A percentile compares a stretch with the other conserved stretches of the same genome.
phyloP scores from a whole-genome alignment of 2,329 filamentous ascomycete species.

The Rosellinia necatrix region DNA sequence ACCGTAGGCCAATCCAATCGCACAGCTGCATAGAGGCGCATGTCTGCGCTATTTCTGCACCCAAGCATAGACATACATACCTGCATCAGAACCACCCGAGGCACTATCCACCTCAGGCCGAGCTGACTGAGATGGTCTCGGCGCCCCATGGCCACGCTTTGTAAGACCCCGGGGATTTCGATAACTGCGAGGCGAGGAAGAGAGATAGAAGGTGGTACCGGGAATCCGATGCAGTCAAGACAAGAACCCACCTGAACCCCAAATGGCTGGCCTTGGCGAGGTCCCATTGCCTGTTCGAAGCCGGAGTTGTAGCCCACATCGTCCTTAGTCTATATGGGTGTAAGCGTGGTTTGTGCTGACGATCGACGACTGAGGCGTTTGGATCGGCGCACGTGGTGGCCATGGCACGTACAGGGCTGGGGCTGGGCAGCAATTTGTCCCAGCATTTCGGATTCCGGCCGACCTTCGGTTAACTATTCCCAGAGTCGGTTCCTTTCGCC shows the following conservation, averaged over 20 bases:
- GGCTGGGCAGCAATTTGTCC: slow-evolving; percentile 1
- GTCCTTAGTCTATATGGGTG: too few species aligned
- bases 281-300: neutral
- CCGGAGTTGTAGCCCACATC: neutral
- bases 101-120: slow-evolving; percentile 5
- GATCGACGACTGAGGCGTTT: slow-evolving; percentile 11
- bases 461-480: too few species aligned
- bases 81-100: too few species aligned
- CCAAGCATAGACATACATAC: neutral
- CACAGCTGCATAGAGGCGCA: neutral
- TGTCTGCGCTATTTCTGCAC: slow-evolving; percentile 3
- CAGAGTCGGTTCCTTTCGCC: too few species aligned
- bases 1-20: slow-evolving; percentile 19
- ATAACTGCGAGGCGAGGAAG: too few species aligned
- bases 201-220: neutral
- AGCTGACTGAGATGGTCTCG: neutral
- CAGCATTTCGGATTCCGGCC: slow-evolving; percentile 14
- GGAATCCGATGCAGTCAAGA: neutral
- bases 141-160: neutral
- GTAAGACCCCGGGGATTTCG: neutral
- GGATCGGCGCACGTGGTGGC: slow-evolving; percentile 15
- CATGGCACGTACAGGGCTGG: neutral
- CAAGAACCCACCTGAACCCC: neutral
- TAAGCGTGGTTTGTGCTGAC: too few species aligned
- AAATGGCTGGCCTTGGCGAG: neutral